Percentiles rank a stretch among this genome's conserved stretches.
Conservation (phyloP, 208 protist genomes). For the Acanthamoeba lugdunensis region DNA sequence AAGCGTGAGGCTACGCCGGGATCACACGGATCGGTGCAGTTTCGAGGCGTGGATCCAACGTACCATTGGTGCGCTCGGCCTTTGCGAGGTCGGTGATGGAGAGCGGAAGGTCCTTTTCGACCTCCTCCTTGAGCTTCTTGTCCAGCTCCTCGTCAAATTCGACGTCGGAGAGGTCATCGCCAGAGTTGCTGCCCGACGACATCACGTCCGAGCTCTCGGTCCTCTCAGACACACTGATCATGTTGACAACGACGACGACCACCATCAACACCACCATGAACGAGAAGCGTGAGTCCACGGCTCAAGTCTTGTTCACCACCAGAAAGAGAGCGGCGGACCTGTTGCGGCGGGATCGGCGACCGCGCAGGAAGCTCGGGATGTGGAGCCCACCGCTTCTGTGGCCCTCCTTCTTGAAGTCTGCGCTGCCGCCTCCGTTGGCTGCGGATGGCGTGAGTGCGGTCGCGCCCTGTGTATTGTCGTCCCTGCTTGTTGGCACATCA, state of each 20-base stretch:
- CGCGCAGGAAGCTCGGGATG: slow-evolving; percentile 2
- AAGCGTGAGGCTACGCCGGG: neutral
- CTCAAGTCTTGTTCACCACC: neutral
- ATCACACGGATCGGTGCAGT: neutral
- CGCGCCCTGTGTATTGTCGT: neutral
- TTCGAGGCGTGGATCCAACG: neutral
- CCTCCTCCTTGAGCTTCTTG: slow-evolving; percentile 62
- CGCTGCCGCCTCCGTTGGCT: neutral
- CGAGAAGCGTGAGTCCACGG: neutral
- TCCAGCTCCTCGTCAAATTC: slow-evolving; percentile 63
- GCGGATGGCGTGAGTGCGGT: neutral
- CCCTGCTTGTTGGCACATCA: neutral
- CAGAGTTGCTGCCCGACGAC: neutral
- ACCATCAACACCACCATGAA: neutral
- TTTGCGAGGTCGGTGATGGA: slow-evolving; percentile 49
- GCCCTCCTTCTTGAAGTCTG: neutral
- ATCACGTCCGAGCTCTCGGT: neutral
- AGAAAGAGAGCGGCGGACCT: neutral
- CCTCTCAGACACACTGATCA: neutral
- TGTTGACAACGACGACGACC: too few relatives aligned
- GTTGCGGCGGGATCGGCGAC: slow-evolving; percentile 36
- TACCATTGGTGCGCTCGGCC: slow-evolving; percentile 55
- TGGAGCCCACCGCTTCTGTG: neutral
- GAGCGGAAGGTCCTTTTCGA: slow-evolving; percentile 52
- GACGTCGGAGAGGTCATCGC: slow-evolving; percentile 26